phyloP scores from a whole-genome alignment of 1,139 yeast species.

The Diutina neorugosa region DNA sequence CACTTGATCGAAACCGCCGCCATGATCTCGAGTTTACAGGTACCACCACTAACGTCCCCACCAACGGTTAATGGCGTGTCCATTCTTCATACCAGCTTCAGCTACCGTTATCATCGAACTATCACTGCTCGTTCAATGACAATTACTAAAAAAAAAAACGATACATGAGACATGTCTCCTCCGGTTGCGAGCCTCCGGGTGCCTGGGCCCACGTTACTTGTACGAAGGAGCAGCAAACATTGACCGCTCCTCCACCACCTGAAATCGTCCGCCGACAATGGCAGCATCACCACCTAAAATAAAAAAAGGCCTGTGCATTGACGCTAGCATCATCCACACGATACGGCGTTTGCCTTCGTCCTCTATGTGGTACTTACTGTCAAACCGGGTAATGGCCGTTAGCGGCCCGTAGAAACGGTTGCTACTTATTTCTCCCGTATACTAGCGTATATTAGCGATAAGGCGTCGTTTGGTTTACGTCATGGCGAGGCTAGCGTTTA shows the following conservation, averaged over 20 bases:
- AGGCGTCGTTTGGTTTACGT: background rate
- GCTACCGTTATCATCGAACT: too few relatives aligned
- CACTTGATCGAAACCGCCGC: background rate
- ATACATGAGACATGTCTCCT: background rate
- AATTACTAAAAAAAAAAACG: background rate
- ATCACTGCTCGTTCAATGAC: too few relatives aligned
- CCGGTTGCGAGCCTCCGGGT: background rate
- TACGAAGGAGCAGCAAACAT: background rate
- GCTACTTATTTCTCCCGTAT: background rate
- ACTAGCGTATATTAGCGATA: background rate
- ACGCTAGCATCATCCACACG: background rate
- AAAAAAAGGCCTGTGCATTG: background rate
- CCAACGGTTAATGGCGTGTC: too few relatives aligned
- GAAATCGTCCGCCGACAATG: background rate
- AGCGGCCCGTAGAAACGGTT: background rate
- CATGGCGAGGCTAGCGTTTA: background rate
- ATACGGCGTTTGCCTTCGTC: too few relatives aligned
- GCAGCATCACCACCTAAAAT: background rate
- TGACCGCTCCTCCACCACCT: background rate
- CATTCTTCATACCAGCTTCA: too few relatives aligned
- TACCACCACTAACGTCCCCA: too few relatives aligned
- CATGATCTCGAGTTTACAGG: background rate
- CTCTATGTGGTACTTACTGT: too few relatives aligned
- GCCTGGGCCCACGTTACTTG: background rate
- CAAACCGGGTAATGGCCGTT: too few relatives aligned